Percentiles rank a stretch among this genome's conserved stretches.
Conservation (phyloP, 2,329 filamentous ascomycete genomes). For the Trichoderma afroharzianum region DNA sequence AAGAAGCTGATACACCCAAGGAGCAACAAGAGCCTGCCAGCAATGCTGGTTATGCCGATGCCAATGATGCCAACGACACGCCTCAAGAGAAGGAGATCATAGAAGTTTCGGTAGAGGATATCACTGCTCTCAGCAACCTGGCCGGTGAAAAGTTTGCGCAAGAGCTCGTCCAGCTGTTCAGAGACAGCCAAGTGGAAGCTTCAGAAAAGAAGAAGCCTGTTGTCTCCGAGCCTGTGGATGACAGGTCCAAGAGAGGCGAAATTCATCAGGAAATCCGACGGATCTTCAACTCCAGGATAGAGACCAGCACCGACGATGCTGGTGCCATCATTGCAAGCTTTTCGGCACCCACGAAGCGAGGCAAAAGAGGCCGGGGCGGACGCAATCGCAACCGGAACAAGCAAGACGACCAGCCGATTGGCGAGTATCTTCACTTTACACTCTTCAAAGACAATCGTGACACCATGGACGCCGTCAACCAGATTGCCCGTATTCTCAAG, state of each 20-base stretch:
- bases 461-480: slow-evolving; percentile 84
- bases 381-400: slow-evolving; percentile 24
- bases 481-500: slow-evolving; percentile 70
- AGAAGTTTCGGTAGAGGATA: slow-evolving; percentile 33
- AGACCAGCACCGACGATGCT: slow-evolving; percentile 62
- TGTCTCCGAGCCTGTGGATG: slow-evolving; percentile 40
- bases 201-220: slow-evolving; percentile 32
- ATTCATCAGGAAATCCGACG: slow-evolving; percentile 66
- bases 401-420: slow-evolving; percentile 35
- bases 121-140: slow-evolving; percentile 37
- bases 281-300: slow-evolving; percentile 73
- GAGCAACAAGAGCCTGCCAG: slow-evolving; percentile 20
- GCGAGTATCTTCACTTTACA: slow-evolving; percentile 80
- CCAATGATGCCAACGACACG: slow-evolving; percentile 22
- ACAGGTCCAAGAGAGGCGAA: slow-evolving; percentile 43
- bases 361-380: slow-evolving; percentile 28
- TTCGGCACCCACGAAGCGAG: slow-evolving; percentile 44
- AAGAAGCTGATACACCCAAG: slow-evolving; percentile 9
- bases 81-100: slow-evolving; percentile 19
- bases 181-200: slow-evolving; percentile 32
- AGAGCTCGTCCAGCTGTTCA: slow-evolving; percentile 41
- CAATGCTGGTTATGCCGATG: slow-evolving; percentile 17
- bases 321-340: slow-evolving; percentile 65
- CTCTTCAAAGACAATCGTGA: slow-evolving; percentile 97
- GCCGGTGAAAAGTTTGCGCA: slow-evolving; percentile 39